These are phyloP conservation scores for Pseudocercospora musae DNA, from an alignment of 2,329 filamentous ascomycete genomes.

Conservation along the genomic window DNA sequence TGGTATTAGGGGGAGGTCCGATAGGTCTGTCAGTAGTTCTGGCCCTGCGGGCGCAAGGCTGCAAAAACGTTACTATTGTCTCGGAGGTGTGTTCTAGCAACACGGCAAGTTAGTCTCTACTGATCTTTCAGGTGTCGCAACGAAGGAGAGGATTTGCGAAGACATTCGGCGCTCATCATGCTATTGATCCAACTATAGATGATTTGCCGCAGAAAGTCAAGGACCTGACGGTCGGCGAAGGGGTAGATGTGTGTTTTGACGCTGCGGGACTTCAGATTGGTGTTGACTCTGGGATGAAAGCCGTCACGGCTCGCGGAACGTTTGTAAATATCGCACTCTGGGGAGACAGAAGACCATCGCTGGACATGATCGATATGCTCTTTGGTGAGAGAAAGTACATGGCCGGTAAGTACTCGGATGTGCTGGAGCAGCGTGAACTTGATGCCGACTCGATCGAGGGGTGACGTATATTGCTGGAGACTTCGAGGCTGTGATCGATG, in stretches of 20 bases:
- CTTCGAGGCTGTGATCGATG: constrained; percentile 13
- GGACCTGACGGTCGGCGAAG: constrained; percentile 8
- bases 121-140: neutral
- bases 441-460: neutral
- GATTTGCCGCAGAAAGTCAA: constrained; percentile 10
- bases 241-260: constrained; percentile 18
- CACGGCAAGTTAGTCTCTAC: neutral
- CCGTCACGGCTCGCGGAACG: constrained; percentile 8
- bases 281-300: constrained; percentile 4
- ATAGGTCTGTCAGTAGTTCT: constrained; percentile 18
- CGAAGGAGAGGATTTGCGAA: constrained; percentile 10
- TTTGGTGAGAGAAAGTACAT: constrained; percentile 13
- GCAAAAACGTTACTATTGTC: constrained; percentile 11
- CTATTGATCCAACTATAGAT: constrained; percentile 6
- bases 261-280: constrained; percentile 14
- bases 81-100: constrained; percentile 10
- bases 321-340: constrained; percentile 16
- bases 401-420: neutral
- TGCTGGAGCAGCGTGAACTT: neutral
- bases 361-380: constrained; percentile 9
- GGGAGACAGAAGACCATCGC: constrained; percentile 7
- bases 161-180: constrained; percentile 14
- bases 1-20: constrained; percentile 17
- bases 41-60: constrained; percentile 12
- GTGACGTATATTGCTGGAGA: constrained; percentile 11